These are phyloP conservation scores for Boletus mariae DNA, from an alignment of 1,284 basidiomycete genomes.

Conservation along the genomic window DNA sequence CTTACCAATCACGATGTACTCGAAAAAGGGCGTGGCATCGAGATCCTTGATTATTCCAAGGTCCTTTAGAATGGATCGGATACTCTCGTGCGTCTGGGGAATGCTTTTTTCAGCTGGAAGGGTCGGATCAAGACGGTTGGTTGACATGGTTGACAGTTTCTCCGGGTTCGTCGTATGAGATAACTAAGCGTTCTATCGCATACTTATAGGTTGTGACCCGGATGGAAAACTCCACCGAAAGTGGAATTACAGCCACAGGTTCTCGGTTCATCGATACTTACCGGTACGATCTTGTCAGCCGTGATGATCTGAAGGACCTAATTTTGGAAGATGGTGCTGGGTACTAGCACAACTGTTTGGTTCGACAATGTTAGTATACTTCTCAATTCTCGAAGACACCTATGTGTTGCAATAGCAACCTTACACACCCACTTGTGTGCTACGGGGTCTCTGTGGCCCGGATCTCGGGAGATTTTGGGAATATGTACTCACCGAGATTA, in stretches of 20 bases:
- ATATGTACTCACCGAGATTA: no score
- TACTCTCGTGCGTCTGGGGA: neutral
- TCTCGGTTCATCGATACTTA: neutral
- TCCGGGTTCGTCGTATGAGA: neutral
- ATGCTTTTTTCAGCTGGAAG: neutral
- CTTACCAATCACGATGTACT: slow-evolving; percentile 20
- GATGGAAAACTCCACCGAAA: neutral
- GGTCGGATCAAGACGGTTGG: neutral
- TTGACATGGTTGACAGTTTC: slow-evolving; percentile 1
- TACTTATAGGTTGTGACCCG: neutral
- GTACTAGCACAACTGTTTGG: neutral
- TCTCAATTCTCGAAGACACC: no score
- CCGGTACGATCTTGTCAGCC: neutral
- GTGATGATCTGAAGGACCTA: neutral
- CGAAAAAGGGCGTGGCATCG: slow-evolving; percentile 1
- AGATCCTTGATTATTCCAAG: neutral
- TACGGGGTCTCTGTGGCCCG: no score
- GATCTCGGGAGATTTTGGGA: no score
- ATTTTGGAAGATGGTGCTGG: neutral
- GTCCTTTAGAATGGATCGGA: slow-evolving; percentile 2
- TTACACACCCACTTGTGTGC: no score
- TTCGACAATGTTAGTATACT: neutral
- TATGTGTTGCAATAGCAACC: no score
- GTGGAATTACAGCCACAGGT: neutral
- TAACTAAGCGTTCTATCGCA: neutral